These are phyloP conservation scores for Quercus glauca DNA, from an alignment of 306 rosid genomes.

Conservation along the genomic window DNA sequence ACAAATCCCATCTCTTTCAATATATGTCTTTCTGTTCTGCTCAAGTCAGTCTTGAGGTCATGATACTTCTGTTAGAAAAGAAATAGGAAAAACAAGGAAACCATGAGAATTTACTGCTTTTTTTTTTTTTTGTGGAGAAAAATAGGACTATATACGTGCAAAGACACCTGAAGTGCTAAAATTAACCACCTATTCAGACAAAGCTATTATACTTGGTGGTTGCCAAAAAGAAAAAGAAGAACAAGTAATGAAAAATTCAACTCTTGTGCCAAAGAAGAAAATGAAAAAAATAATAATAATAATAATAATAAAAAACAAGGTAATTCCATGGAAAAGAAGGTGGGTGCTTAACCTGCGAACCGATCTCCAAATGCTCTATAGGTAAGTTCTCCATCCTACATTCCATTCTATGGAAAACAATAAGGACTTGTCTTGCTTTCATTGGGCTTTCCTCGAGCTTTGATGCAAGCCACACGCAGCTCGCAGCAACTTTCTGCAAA, in stretches of 20 bases:
- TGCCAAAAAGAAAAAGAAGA: background rate
- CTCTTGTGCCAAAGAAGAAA: background rate
- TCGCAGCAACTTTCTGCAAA: conserved; percentile 93
- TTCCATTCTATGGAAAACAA: conserved; percentile 94
- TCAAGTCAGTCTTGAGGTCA: conserved; percentile 78
- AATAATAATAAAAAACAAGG: background rate
- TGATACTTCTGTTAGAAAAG: conserved; percentile 63
- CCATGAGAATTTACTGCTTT: background rate
- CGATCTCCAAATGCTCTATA: conserved; percentile 69
- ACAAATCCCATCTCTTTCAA: conserved; percentile 99
- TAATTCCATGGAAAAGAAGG: conserved; percentile 5
- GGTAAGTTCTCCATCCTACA: conserved; percentile 86
- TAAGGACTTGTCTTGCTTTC: conserved; percentile 88
- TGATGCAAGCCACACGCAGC: conserved; percentile 97
- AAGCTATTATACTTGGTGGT: background rate
- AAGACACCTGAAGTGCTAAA: background rate
- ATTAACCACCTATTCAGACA: background rate
- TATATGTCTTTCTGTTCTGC: conserved; percentile 93
- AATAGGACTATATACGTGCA: background rate
- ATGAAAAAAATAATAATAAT: background rate
- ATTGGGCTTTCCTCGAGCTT: conserved; percentile 89
- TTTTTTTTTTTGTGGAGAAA: background rate
- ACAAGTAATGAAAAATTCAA: background rate
- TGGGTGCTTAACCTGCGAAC: conserved; percentile 63
- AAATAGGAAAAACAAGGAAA: background rate